A percentile compares a stretch with the other conserved stretches of the same genome.
Conservation (phyloP, 805 yeast genomes). For the Debaryomyces tyrocola region DNA sequence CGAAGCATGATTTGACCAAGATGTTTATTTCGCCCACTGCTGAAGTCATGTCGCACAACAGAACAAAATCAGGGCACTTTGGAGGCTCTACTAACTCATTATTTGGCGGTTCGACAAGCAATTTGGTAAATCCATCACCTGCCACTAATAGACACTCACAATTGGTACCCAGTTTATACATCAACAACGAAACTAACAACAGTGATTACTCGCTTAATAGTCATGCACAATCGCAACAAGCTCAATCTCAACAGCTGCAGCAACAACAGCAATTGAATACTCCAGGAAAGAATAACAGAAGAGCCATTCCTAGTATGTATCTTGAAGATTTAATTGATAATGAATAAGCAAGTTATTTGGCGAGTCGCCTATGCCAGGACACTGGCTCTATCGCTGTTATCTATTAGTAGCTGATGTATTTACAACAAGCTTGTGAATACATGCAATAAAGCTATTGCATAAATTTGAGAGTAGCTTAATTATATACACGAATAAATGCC, state of each 20-base stretch:
- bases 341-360: constrained; percentile 3
- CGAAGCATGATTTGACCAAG: constrained; percentile 42
- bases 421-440: no score
- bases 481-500: no score
- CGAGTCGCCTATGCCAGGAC: no score
- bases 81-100: not conserved
- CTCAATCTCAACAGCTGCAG: not conserved
- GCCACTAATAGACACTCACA: constrained; percentile 30
- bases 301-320: constrained; percentile 48
- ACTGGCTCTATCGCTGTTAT: no score
- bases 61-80: constrained; percentile 24
- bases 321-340: constrained; percentile 51
- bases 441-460: no score
- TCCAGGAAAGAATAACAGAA: constrained; percentile 24
- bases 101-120: constrained; percentile 18
- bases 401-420: no score
- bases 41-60: constrained; percentile 58
- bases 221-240: constrained; percentile 3
- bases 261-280: not conserved
- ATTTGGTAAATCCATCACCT: constrained; percentile 19
- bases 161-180: constrained; percentile 36
- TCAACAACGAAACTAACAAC: constrained; percentile 36
- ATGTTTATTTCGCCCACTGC: constrained; percentile 82
- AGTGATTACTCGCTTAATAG: constrained; percentile 26
- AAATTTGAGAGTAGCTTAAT: no score